Percentiles rank a stretch among this genome's conserved stretches.
These are phyloP conservation scores for Fusarium sp. DNA, from an alignment of 2,329 filamentous ascomycete species.

Conservation along the genomic window DNA sequence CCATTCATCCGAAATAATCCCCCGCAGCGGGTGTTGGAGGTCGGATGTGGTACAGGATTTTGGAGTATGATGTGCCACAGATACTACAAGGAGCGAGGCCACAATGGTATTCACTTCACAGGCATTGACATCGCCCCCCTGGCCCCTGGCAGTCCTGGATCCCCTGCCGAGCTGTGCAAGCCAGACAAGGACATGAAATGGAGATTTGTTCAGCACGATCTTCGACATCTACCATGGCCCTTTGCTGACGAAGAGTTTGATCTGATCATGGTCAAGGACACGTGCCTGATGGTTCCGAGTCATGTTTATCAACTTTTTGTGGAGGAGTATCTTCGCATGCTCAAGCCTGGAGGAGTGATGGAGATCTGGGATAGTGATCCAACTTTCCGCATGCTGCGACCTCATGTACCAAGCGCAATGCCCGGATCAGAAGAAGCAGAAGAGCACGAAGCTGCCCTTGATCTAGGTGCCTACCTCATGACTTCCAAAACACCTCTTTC, in stretches of 20 bases:
- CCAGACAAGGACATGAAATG: conserved; percentile 80
- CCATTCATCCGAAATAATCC: conserved; percentile 71
- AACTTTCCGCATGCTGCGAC: conserved; percentile 81
- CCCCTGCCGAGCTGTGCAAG: conserved; percentile 54
- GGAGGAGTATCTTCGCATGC: conserved; percentile 79
- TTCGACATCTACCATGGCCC: conserved; percentile 78
- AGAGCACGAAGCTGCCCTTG: conserved; percentile 70
- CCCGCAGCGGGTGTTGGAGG: conserved; percentile 81
- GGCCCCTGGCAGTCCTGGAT: conserved; percentile 55
- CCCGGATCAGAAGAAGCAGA: conserved; percentile 53
- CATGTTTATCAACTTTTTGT: conserved; percentile 64
- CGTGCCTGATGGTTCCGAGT: conserved; percentile 72
- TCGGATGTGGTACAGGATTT: conserved; percentile 87
- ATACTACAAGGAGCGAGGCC: conserved; percentile 75
- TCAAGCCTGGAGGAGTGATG: conserved; percentile 79
- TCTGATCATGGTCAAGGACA: conserved; percentile 87
- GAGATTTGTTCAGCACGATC: conserved; percentile 88
- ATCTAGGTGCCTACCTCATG: conserved; percentile 83
- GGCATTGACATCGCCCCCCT: conserved; percentile 84
- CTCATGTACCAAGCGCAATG: conserved; percentile 70
- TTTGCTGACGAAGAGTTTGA: conserved; percentile 85
- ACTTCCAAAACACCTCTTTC: conserved; percentile 85
- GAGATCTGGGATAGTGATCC: conserved; percentile 94
- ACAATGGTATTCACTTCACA: conserved; percentile 77
- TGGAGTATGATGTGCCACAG: conserved; percentile 92